Conservation (phyloP, 2,329 filamentous ascomycete genomes). For the Arthrinium phaeospermum region DNA sequence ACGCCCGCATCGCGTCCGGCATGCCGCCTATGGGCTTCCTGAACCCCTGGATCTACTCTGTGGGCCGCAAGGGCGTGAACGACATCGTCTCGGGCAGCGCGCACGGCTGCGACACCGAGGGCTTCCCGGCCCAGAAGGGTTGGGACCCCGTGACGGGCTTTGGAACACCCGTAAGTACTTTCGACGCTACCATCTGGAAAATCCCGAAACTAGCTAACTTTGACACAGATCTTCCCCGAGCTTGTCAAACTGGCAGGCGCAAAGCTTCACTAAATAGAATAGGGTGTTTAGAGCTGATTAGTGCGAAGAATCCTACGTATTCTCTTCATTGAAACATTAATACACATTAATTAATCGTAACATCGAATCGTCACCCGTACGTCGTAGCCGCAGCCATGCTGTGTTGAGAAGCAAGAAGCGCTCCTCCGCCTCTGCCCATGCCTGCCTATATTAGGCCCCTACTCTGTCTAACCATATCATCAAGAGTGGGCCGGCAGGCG, state of each 20-base stretch:
- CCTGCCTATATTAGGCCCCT: neutral
- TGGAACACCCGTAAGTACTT: constrained; percentile 36
- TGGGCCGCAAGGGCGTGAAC: constrained; percentile 34
- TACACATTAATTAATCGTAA: neutral
- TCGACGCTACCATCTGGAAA: neutral
- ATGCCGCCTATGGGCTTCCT: constrained; percentile 62
- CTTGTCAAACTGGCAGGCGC: constrained; percentile 3
- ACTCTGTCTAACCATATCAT: neutral
- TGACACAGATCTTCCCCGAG: neutral
- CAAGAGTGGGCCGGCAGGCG: neutral
- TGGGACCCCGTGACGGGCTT: constrained; percentile 46
- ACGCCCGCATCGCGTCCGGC: constrained; percentile 61
- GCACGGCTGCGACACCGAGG: constrained; percentile 39
- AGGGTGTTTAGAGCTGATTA: neutral
- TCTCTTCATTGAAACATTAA: neutral
- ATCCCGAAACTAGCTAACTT: neutral
- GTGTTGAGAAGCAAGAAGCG: neutral
- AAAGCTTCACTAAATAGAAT: neutral
- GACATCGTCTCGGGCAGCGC: constrained; percentile 44
- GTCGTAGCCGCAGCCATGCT: neutral
- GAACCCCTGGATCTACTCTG: constrained; percentile 64
- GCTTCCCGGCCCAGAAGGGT: constrained; percentile 37
- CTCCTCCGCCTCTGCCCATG: neutral
- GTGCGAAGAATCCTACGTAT: no score
- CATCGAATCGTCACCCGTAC: neutral